Conservation (phyloP, 75 land plant genomes). For the Sequoia sempervirens region DNA sequence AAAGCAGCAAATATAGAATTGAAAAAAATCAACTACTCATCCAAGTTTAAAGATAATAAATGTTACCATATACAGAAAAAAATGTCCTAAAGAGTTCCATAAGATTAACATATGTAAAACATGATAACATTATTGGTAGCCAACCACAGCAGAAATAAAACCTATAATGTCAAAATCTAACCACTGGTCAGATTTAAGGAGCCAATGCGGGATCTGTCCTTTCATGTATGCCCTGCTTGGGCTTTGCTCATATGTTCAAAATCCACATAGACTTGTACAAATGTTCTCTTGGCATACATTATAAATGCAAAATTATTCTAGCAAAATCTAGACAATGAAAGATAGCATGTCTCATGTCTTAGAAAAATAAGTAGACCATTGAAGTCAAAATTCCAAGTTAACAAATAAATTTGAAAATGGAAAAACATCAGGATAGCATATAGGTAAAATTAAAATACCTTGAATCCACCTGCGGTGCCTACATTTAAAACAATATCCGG, state of each 20-base stretch:
- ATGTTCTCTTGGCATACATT: not conserved
- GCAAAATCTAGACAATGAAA: not conserved
- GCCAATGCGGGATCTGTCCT: not conserved
- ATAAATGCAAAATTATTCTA: not conserved
- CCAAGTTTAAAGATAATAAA: not conserved
- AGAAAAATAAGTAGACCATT: not conserved
- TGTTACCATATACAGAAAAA: not conserved
- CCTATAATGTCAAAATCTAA: not conserved
- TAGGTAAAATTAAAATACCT: constrained; percentile 50
- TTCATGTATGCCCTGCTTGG: not conserved
- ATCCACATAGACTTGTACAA: not conserved
- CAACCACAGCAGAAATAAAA: not conserved
- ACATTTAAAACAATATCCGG: constrained; percentile 95
- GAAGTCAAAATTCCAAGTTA: not conserved
- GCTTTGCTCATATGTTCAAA: not conserved
- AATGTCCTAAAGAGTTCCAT: not conserved
- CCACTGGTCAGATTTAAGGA: not conserved
- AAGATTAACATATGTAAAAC: not conserved
- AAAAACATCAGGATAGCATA: not conserved
- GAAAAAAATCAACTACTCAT: not conserved
- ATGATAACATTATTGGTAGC: not conserved
- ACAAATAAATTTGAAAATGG: constrained; percentile 2
- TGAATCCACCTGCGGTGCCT: constrained; percentile 97
- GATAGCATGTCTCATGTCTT: not conserved
- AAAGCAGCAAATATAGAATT: not conserved